These are phyloP conservation scores for Oenanthe javanica DNA, from an alignment of 140 eudicot genomes.

Conservation along the genomic window DNA sequence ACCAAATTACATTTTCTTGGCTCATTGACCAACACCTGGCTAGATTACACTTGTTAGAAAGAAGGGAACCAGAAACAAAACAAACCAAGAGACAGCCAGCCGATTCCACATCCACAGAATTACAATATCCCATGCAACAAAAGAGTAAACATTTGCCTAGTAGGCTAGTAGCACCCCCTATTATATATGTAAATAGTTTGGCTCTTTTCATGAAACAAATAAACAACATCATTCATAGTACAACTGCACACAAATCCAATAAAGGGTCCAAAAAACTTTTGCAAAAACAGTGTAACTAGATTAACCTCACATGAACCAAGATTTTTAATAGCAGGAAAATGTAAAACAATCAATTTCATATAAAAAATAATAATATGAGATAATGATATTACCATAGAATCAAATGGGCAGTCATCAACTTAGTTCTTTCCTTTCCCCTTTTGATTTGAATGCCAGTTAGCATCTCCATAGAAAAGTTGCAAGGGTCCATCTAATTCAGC, in stretches of 20 bases:
- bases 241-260: slow-evolving; percentile 16
- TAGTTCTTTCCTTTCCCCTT: slow-evolving; percentile 44
- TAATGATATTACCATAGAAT: not conserved
- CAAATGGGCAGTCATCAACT: slow-evolving; percentile 20
- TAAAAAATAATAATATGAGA: not conserved
- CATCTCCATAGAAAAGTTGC: slow-evolving; percentile 62
- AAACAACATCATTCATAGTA: slow-evolving; percentile 22
- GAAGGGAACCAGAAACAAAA: slow-evolving; percentile 30
- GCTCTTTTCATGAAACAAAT: slow-evolving; percentile 23
- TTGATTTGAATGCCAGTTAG: slow-evolving; percentile 31
- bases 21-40: slow-evolving; percentile 41
- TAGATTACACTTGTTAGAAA: slow-evolving; percentile 23
- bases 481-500: slow-evolving; percentile 37
- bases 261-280: slow-evolving; percentile 9
- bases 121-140: not conserved
- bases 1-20: slow-evolving; percentile 10
- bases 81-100: slow-evolving; percentile 16
- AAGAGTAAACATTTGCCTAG: not conserved
- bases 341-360: not conserved
- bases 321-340: not conserved
- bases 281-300: not conserved
- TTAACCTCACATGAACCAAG: slow-evolving; percentile 2
- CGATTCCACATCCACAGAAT: not conserved
- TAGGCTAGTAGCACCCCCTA: slow-evolving; percentile 12
- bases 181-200: slow-evolving; percentile 6